Conservation (phyloP, 371 early-diverging fungal genomes). For the Apophysomyces ossiformis region DNA sequence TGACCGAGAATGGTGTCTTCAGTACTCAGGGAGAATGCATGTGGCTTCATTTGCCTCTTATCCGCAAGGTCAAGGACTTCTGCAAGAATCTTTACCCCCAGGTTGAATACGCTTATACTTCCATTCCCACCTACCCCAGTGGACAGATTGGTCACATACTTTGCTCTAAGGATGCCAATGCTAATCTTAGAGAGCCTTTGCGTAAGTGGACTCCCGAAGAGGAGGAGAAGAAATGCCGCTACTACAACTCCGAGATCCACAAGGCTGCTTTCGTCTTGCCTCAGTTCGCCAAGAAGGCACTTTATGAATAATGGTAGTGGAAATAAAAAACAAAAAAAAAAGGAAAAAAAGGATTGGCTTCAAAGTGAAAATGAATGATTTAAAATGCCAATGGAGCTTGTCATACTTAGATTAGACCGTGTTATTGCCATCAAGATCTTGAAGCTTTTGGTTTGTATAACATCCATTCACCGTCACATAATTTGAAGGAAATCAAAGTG, state of each 20-base stretch:
- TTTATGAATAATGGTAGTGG: conserved; percentile 15
- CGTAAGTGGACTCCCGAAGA: conserved; percentile 78
- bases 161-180: conserved; percentile 80
- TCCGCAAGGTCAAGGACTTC: conserved; percentile 84
- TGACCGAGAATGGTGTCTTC: conserved; percentile 90
- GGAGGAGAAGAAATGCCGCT: conserved; percentile 82
- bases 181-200: conserved; percentile 77
- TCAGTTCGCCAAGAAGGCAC: conserved; percentile 77
- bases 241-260: conserved; percentile 95
- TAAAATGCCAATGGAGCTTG: too few relatives aligned
- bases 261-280: conserved; percentile 91
- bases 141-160: conserved; percentile 97
- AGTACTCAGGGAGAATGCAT: conserved; percentile 98
- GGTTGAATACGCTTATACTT: conserved; percentile 91
- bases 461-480: too few relatives aligned
- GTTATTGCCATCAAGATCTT: too few relatives aligned
- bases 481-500: too few relatives aligned
- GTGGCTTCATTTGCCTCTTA: conserved; percentile 94
- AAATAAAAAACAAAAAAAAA: neutral
- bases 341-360: too few relatives aligned
- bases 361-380: too few relatives aligned
- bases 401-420: too few relatives aligned
- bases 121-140: conserved; percentile 96
- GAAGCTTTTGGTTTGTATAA: too few relatives aligned
- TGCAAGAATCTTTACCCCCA: conserved; percentile 83